These are phyloP conservation scores for Neurospora sp. DNA, from an alignment of 2,329 filamentous ascomycete genomes.

Conservation along the genomic window DNA sequence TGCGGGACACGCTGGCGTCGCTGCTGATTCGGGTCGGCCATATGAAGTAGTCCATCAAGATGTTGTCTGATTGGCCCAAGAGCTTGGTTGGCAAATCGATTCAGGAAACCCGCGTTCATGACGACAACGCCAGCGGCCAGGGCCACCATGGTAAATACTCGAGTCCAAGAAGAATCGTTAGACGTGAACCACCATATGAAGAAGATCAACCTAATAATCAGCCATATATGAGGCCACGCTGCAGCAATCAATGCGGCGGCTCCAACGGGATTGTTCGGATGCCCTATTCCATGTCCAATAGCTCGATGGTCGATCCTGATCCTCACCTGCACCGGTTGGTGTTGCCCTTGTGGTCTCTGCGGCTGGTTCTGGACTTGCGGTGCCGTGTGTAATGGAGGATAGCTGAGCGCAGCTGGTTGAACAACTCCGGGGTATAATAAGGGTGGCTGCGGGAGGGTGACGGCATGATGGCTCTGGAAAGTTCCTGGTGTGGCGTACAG, in stretches of 20 bases:
- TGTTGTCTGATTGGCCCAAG: conserved; percentile 49
- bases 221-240: conserved; percentile 53
- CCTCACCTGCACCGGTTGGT: conserved; percentile 12
- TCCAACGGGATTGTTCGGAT: conserved; percentile 29
- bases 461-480: background rate
- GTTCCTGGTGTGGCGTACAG: conserved; percentile 38
- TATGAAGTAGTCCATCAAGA: conserved; percentile 48
- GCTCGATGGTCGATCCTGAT: conserved; percentile 1
- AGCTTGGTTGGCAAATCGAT: conserved; percentile 41
- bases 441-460: background rate
- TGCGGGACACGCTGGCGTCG: conserved; percentile 17
- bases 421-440: conserved; percentile 14
- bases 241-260: conserved; percentile 30
- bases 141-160: conserved; percentile 45
- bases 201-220: conserved; percentile 44
- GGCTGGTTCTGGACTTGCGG: conserved; percentile 21
- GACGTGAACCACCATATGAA: conserved; percentile 59
- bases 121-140: conserved; percentile 47
- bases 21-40: conserved; percentile 30
- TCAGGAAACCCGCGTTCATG: conserved; percentile 49
- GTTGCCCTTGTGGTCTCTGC: conserved; percentile 3
- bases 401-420: conserved; percentile 2
- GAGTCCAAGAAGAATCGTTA: conserved; percentile 46
- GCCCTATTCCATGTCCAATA: conserved; percentile 14
- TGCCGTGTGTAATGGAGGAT: background rate